Base-by-base conservation (phyloP, 148 eudicot genomes). In the Agrostemma githago region DNA sequence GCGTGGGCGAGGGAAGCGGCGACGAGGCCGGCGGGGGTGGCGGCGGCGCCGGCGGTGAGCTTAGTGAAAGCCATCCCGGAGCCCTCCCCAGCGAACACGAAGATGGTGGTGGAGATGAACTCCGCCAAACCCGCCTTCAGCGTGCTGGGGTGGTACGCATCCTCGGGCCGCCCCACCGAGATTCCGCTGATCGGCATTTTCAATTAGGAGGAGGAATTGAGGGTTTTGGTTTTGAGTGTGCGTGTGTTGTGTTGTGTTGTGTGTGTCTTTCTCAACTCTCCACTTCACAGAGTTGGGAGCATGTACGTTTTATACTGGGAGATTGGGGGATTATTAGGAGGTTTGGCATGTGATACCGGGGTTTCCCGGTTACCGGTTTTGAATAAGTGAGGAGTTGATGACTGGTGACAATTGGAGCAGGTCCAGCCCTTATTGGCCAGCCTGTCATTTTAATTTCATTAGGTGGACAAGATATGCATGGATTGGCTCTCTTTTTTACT, bases 1-100 rank as follows among this genome's bases (percentile, higher is more conserved):
- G 78, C 86, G n/a, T 86, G 89, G 0, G 89, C 86, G 0, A 86
- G 10, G 0, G 89, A 74, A 5, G 86, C 85, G 6, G 89, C 84
- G n/a, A 86, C 80, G 1, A 86, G 79, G 4, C 89, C 89, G 16
- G 89, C 79, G 0, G 89, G 89, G 16, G 85, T 82, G n/a, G 66
- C 44, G 37, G 88, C 63, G 8, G 80, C 88, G 44, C 80, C 73
- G 3, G 21, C 79, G 14, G 88, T 85, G 0, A 85, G 72, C 80
- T 85, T 85, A 58, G 78, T 81, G 70, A 79, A 83, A 5, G 89
- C 89, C 84, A 83, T 81, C 11, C 86, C 89, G 7, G 86, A 83
- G 58, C 89, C 89, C 38, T 85, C 82, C 0, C 88, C 88, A 6
- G 88, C 88, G 26, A 83, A 83, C 21, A 84, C 87, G 43, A 84